phyloP scores from a whole-genome alignment of 2,329 filamentous ascomycete genomes.

The Fusarium beomiforme region DNA sequence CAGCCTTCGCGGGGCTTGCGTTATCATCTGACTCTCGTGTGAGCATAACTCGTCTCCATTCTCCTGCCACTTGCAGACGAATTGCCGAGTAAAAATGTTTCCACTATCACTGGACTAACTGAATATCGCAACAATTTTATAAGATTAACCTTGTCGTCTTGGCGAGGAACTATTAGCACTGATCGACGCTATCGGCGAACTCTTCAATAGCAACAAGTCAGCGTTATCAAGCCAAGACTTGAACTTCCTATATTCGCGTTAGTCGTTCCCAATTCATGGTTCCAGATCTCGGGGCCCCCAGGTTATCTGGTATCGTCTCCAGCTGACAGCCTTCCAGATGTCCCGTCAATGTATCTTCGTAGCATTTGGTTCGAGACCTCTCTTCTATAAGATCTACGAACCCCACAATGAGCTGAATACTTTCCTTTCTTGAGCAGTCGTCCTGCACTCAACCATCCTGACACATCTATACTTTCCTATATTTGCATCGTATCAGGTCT shows the following conservation, averaged over 20 bases:
- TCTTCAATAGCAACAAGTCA: not conserved
- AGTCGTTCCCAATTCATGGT: not conserved
- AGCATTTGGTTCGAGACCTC: not conserved
- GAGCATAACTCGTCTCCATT: fast-evolving
- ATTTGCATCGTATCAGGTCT: not conserved
- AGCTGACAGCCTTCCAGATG: not conserved
- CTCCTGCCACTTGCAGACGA: fast-evolving
- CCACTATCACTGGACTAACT: not conserved
- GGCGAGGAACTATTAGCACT: no score
- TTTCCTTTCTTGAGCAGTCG: not conserved
- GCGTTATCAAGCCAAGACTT: not conserved
- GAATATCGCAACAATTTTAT: not conserved
- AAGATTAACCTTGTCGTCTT: no score
- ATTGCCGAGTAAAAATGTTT: not conserved
- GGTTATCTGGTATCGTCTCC: not conserved
- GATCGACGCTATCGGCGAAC: not conserved
- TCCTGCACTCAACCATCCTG: fast-evolving
- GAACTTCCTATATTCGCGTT: not conserved
- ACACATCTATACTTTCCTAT: fast-evolving
- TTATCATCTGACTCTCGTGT: not conserved
- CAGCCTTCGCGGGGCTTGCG: fast-evolving
- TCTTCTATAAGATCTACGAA: not conserved
- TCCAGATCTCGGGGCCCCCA: not conserved
- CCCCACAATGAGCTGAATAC: not conserved
- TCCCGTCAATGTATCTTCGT: not conserved